A percentile compares a stretch with the other conserved stretches of the same genome.
phyloP scores from a whole-genome alignment of 2,329 filamentous ascomycete genomes.

The Albifimbria verrucaria region DNA sequence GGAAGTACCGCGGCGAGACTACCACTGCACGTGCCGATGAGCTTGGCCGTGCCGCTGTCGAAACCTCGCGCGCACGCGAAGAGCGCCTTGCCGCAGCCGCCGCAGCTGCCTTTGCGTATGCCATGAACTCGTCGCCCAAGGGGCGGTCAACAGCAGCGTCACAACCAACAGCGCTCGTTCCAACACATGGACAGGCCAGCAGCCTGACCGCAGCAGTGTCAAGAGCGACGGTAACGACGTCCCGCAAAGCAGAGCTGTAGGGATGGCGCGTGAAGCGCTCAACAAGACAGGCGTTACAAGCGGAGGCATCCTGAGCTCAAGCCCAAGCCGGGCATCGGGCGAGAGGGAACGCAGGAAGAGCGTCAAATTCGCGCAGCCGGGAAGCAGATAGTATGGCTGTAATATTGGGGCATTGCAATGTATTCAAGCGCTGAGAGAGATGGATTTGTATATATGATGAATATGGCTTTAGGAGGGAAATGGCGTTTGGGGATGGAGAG shows the following conservation, averaged over 20 bases:
- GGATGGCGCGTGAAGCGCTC: conserved; percentile 54
- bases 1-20: conserved; percentile 49
- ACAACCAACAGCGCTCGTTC: conserved; percentile 20
- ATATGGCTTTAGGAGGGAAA: too few species aligned
- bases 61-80: conserved; percentile 27
- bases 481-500: too few species aligned
- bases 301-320: conserved; percentile 45
- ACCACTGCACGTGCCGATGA: conserved; percentile 47
- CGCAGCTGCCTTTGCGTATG: conserved; percentile 7
- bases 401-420: too few species aligned
- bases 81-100: conserved; percentile 12
- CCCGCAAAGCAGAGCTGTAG: conserved; percentile 57
- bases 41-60: conserved; percentile 43
- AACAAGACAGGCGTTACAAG: conserved; percentile 25
- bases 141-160: background rate
- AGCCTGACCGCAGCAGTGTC: conserved; percentile 18
- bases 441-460: too few species aligned
- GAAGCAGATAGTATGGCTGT: background rate
- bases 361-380: conserved; percentile 57
- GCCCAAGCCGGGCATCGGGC: conserved; percentile 38
- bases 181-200: conserved; percentile 21
- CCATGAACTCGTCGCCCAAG: background rate
- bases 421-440: too few species aligned
- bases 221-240: conserved; percentile 51
- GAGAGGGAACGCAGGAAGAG: conserved; percentile 60